Evolutionary conservation across 2,329 filamentous ascomycete genomes (phyloP), one percentile per base, ranked within the genome.

Genomic region (Fusarium sp.): DNA sequence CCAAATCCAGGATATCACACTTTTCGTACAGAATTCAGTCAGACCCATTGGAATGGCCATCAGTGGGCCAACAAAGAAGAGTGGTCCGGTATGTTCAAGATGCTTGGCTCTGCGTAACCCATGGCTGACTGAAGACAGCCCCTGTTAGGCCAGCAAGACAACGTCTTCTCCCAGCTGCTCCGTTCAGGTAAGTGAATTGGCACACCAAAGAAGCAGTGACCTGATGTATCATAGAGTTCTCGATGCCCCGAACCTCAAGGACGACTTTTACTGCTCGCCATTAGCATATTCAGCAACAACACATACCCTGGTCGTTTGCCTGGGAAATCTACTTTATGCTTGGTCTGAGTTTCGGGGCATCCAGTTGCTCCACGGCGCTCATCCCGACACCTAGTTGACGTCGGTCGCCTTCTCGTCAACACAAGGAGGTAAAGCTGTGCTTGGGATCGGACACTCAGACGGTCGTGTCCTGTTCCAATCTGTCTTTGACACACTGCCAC

Each of bases 201-300:
- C n/a, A 12, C 15, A 22, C 30, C 8, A 20, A 47, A 58, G 30
- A n/a, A n/a, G 6, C n/a, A 15, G n/a, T 13, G 10, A 57, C 45
- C 77, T 86, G 59, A 85, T 62, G 25, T 12, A 16, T 6, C 32
- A 16, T 67, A 92, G 90, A 81, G 92, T 98, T 9, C 85, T 99
- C 8, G 94, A 98, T 81, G 95, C 95, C 11, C 94, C 94, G 5
- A 88, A 90, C 54, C 84, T 98, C n/a, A 90, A 94, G 60, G 94
- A 98, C 75, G 95, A 99, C 79, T 99, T 94, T 78, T 99, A 99
- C 78, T 98, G 94, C 81, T 96, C 94, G 0, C 86, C 94, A 4
- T 85, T 99, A 57, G 94, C 96, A 12, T 98, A 97, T 79, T 97
- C 92, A 0, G 80, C 86, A 43, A 92, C 88, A 10, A 87, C 89